These are phyloP conservation scores for Fusarium scirpi DNA, from an alignment of 2,329 filamentous ascomycete species.

Conservation along the genomic window DNA sequence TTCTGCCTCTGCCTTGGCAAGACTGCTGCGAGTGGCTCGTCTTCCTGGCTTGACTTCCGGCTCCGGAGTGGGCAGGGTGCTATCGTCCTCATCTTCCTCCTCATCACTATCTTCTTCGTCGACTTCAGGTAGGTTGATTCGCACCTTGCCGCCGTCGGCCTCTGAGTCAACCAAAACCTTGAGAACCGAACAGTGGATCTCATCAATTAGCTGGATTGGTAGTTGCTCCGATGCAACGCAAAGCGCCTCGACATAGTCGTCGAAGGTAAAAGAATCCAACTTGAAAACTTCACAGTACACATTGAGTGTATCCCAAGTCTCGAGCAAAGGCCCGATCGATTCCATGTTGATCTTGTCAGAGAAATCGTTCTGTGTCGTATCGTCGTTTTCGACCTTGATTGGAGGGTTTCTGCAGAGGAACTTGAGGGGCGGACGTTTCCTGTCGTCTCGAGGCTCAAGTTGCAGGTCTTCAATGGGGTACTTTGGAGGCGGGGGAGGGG, in stretches of 20 bases:
- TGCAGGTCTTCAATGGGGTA: conserved; percentile 97
- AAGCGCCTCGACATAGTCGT: conserved; percentile 93
- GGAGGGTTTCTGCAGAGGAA: conserved; percentile 78
- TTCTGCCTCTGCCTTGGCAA: conserved; percentile 84
- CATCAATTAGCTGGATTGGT: conserved; percentile 86
- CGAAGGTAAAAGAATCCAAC: conserved; percentile 96
- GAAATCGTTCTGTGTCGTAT: conserved; percentile 22
- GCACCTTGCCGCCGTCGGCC: conserved; percentile 80
- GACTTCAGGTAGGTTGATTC: conserved; percentile 81
- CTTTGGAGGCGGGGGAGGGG: conserved; percentile 82
- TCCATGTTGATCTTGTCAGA: conserved; percentile 76
- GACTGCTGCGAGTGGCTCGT: conserved; percentile 85
- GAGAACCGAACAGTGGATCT: conserved; percentile 90
- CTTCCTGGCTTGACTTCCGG: conserved; percentile 74
- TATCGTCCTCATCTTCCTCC: conserved; percentile 69
- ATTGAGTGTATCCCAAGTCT: conserved; percentile 96
- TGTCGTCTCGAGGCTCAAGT: conserved; percentile 74
- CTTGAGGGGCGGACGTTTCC: conserved; percentile 79
- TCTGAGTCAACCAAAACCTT: conserved; percentile 86
- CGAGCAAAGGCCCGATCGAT: conserved; percentile 85
- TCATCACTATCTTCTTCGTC: conserved; percentile 77
- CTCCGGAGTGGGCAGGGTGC: conserved; percentile 70
- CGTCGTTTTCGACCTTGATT: conserved; percentile 58
- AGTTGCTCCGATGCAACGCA: conserved; percentile 78
- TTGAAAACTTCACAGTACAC: conserved; percentile 97